Conservation (phyloP, 441 rosid species). For the Arabidopsis hybrid region DNA sequence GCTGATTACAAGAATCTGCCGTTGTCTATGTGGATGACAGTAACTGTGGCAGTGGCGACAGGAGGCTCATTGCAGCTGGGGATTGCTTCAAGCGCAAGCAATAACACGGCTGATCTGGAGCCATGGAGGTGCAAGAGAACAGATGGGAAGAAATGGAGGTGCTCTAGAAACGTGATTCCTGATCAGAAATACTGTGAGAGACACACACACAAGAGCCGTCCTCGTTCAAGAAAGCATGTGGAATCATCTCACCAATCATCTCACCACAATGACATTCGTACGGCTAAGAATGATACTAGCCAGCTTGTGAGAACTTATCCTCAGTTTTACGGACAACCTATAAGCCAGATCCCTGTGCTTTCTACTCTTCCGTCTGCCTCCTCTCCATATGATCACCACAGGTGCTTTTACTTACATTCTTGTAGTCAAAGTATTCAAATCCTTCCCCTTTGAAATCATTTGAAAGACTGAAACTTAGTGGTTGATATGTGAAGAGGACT, state of each 20-base stretch:
- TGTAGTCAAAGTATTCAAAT: slow-evolving; percentile 2
- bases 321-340: slow-evolving; percentile 47
- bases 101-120: slow-evolving; percentile 53
- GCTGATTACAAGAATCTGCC: slow-evolving; percentile 15
- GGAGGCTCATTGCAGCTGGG: slow-evolving; percentile 48
- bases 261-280: slow-evolving; percentile 49
- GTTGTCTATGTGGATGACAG: slow-evolving; percentile 30
- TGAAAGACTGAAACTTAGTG: slow-evolving; percentile 2
- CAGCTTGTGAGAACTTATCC: slow-evolving; percentile 37
- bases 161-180: slow-evolving; percentile 70
- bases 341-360: slow-evolving; percentile 39
- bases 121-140: slow-evolving; percentile 76
- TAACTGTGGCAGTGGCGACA: slow-evolving; percentile 28
- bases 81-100: slow-evolving; percentile 45
- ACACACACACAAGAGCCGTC: slow-evolving; percentile 71
- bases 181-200: slow-evolving; percentile 76
- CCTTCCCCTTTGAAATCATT: neutral
- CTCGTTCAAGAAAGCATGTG: slow-evolving; percentile 93
- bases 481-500: slow-evolving; percentile 61
- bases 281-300: slow-evolving; percentile 11
- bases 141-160: slow-evolving; percentile 82
- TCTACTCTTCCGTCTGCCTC: slow-evolving; percentile 45
- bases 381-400: slow-evolving; percentile 54
- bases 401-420: slow-evolving; percentile 43
- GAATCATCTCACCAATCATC: slow-evolving; percentile 57